Evolutionary conservation across 371 early-diverging fungal species (phyloP).

Genomic region (Mortierella sp.): DNA sequence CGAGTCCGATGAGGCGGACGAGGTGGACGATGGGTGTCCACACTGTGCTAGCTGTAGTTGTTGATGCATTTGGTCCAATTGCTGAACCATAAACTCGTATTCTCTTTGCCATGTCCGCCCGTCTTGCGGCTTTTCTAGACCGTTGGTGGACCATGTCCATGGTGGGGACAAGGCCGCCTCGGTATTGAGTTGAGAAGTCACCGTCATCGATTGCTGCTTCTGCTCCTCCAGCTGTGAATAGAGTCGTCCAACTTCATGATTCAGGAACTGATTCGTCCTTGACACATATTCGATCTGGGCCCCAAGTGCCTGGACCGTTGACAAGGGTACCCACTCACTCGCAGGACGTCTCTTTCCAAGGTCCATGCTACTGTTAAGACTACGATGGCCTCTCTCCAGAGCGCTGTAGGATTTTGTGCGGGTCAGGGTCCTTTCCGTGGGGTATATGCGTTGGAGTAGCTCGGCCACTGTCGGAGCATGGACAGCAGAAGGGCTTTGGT

Average conservation of each 20-base stretch:
- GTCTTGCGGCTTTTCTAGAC: neutral
- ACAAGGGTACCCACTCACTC: conserved; percentile 40
- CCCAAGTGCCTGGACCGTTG: conserved; percentile 40
- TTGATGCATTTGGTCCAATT: conserved; percentile 32
- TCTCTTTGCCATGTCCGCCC: conserved; percentile 19
- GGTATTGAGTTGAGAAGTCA: neutral
- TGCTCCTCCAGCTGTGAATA: conserved; percentile 21
- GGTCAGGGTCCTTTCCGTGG: conserved; percentile 12
- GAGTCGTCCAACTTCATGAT: conserved; percentile 38
- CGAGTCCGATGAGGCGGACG: neutral
- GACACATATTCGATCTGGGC: conserved; percentile 39
- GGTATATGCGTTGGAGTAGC: conserved; percentile 16
- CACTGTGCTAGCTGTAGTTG: conserved; percentile 21
- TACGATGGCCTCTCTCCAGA: conserved; percentile 16
- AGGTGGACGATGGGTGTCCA: neutral
- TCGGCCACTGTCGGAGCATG: conserved; percentile 5
- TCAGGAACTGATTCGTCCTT: conserved; percentile 33
- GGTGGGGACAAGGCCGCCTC: too few relatives aligned
- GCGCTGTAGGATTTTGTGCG: conserved; percentile 31
- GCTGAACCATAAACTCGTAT: conserved; percentile 33
- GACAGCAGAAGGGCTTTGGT: neutral
- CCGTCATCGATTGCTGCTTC: conserved; percentile 6
- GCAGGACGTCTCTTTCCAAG: conserved; percentile 19
- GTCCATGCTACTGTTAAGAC: neutral
- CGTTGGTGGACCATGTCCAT: neutral